Conservation (phyloP, 306 rosid species). For the Fragaria nilgerrensis region DNA sequence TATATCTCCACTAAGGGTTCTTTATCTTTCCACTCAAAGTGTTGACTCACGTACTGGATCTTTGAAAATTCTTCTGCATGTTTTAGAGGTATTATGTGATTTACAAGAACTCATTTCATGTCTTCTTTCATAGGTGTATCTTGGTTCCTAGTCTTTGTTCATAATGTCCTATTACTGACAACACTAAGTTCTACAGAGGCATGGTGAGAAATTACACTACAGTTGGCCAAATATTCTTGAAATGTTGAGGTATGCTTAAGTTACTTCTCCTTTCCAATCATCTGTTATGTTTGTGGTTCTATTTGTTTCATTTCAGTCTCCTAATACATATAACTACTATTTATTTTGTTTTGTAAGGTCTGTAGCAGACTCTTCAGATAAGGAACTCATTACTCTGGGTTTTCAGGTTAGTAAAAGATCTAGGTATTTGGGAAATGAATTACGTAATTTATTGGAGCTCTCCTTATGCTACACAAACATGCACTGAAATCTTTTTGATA, state of each 20-base stretch:
- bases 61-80: conserved; percentile 92
- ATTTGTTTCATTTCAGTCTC: conserved; percentile 27
- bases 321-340: not conserved
- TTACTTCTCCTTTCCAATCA: conserved; percentile 14
- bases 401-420: conserved; percentile 70
- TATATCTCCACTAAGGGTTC: conserved; percentile 79
- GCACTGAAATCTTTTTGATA: not conserved
- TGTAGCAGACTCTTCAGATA: conserved; percentile 90
- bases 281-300: conserved; percentile 7
- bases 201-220: conserved; percentile 81
- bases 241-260: conserved; percentile 75
- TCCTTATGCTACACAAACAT: not conserved
- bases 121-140: conserved; percentile 22
- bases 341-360: conserved; percentile 42
- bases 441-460: not conserved
- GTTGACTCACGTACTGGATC: conserved; percentile 79
- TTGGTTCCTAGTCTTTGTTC: conserved; percentile 20
- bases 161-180: conserved; percentile 25
- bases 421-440: conserved; percentile 6
- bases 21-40: conserved; percentile 73
- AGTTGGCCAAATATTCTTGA: conserved; percentile 93
- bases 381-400: conserved; percentile 90
- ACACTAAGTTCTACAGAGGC: conserved; percentile 53
- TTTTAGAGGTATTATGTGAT: conserved; percentile 66
- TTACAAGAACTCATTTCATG: conserved; percentile 23